Conservation (phyloP, 75 land plant genomes). For the Cunninghamia lanceolata region DNA sequence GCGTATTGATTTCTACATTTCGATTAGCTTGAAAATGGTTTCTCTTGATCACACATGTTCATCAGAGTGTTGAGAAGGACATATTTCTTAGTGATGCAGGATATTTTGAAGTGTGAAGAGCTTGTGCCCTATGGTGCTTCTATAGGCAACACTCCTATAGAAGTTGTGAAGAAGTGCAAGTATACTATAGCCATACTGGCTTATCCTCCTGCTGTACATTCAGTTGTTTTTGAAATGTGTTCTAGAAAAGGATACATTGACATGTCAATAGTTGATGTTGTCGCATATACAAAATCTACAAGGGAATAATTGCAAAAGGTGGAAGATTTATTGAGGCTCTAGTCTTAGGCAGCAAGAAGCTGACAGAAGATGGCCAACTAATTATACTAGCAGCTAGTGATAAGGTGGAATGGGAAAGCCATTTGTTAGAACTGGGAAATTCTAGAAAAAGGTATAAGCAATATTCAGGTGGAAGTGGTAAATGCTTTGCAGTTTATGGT, state of each 20-base stretch:
- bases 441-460: no score
- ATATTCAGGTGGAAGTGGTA: not conserved
- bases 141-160: slow-evolving; percentile 74
- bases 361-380: slow-evolving; percentile 93
- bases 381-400: slow-evolving; percentile 89
- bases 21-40: no score
- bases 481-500: not conserved
- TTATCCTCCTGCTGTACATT: slow-evolving; percentile 92
- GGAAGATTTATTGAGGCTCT: slow-evolving; percentile 92
- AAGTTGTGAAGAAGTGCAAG: slow-evolving; percentile 75
- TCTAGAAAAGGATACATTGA: slow-evolving; percentile 88
- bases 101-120: slow-evolving; percentile 82
- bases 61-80: no score
- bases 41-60: no score
- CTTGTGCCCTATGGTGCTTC: slow-evolving; percentile 76
- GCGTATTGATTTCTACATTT: no score
- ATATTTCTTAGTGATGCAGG: no score
- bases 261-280: slow-evolving; percentile 94
- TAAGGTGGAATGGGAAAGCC: no score
- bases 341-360: slow-evolving; percentile 97
- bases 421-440: no score
- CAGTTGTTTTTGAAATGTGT: slow-evolving; percentile 82
- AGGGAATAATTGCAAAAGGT: slow-evolving; percentile 79
- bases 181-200: slow-evolving; percentile 89
- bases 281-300: slow-evolving; percentile 67